phyloP scores from a whole-genome alignment of 805 yeast species.

The Kazachstania psychrophila region DNA sequence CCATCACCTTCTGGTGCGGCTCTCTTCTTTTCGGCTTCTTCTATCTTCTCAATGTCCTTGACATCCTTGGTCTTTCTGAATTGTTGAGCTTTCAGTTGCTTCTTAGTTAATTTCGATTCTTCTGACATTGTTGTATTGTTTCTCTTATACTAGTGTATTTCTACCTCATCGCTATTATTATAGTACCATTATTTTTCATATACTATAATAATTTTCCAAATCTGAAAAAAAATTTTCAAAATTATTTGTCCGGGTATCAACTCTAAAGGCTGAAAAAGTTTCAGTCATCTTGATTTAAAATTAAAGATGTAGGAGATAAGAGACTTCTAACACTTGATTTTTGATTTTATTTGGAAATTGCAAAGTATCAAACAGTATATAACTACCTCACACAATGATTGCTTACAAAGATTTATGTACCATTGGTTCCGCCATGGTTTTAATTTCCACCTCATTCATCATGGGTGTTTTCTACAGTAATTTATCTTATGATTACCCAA shows the following conservation, averaged over 20 bases:
- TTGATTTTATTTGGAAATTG: too few species aligned
- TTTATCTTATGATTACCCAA: slow-evolving; percentile 69
- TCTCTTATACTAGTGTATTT: background rate
- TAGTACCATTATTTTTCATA: too few species aligned
- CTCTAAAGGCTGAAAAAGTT: too few species aligned
- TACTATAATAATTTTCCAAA: too few species aligned
- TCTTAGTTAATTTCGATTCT: slow-evolving; percentile 29
- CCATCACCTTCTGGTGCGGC: slow-evolving; percentile 23
- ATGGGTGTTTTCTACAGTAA: slow-evolving; percentile 73
- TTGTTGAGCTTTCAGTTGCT: slow-evolving; percentile 30
- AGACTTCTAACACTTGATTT: too few species aligned
- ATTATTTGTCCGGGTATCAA: too few species aligned
- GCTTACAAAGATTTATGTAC: slow-evolving; percentile 25
- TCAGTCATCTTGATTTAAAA: too few species aligned
- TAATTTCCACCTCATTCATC: slow-evolving; percentile 54
- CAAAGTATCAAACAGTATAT: too few species aligned
- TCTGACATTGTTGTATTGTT: slow-evolving; percentile 6
- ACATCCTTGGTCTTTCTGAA: slow-evolving; percentile 28
- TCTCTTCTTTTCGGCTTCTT: slow-evolving; percentile 12
- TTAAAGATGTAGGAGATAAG: too few species aligned
- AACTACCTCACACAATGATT: slow-evolving; percentile 8
- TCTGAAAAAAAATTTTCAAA: too few species aligned
- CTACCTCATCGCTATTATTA: slow-evolving; percentile 1
- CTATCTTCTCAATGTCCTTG: slow-evolving; percentile 19
- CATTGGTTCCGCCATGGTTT: slow-evolving; percentile 23